Percentiles rank a stretch among this genome's conserved stretches.
phyloP scores from a whole-genome alignment of 1,139 yeast genomes.

The Kodamaea suecica region DNA sequence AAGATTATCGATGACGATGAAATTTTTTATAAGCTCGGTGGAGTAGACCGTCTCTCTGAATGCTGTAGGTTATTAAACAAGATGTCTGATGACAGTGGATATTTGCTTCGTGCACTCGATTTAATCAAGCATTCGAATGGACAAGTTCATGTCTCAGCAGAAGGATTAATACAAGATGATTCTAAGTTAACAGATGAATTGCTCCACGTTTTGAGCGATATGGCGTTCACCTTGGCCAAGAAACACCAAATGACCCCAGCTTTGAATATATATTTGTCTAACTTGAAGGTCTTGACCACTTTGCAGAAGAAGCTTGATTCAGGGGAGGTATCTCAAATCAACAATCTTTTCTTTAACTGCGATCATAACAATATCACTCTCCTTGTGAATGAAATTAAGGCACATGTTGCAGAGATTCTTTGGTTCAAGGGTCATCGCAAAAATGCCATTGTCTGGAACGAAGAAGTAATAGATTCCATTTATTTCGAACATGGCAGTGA shows the following conservation, averaged over 20 bases:
- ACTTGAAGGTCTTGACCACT: constrained; percentile 26
- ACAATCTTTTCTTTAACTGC: constrained; percentile 40
- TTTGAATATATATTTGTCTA: constrained; percentile 38
- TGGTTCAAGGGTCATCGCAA: constrained; percentile 55
- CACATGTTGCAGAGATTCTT: constrained; percentile 62
- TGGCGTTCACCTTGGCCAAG: constrained; percentile 35
- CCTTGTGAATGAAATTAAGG: constrained; percentile 40
- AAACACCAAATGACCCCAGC: not conserved
- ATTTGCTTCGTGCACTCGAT: constrained; percentile 40
- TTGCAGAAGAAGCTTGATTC: constrained; percentile 21
- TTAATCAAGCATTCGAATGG: constrained; percentile 17
- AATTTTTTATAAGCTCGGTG: constrained; percentile 41
- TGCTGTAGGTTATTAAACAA: constrained; percentile 39
- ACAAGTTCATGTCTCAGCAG: constrained; percentile 2
- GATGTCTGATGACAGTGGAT: constrained; percentile 33
- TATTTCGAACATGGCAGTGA: constrained; percentile 31
- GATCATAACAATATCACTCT: constrained; percentile 28
- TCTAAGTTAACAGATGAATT: constrained; percentile 41
- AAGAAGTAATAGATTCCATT: constrained; percentile 46
- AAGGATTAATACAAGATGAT: constrained; percentile 23
- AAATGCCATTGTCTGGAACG: constrained; percentile 64
- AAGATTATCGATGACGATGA: constrained; percentile 37
- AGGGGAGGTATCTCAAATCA: constrained; percentile 24
- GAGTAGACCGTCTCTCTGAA: constrained; percentile 42
- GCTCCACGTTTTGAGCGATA: constrained; percentile 30